Conservation (phyloP, 306 rosid genomes). For the Glycine soja region DNA sequence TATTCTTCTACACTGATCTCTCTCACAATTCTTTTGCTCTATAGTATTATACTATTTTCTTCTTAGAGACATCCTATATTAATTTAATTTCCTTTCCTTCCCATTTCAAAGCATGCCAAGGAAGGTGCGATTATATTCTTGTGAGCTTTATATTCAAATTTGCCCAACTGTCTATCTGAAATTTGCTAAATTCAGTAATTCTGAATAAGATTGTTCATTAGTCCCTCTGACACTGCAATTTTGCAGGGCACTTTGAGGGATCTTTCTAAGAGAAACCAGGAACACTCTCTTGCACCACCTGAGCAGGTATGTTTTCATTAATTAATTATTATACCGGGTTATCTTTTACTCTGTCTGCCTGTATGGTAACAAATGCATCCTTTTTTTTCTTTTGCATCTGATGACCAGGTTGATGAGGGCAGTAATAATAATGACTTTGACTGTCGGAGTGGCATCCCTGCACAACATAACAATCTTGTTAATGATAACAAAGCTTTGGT, state of each 20-base stretch:
- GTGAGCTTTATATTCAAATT: background rate
- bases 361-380: slow-evolving; percentile 16
- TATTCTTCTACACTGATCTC: background rate
- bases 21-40: background rate
- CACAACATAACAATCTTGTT: slow-evolving; percentile 54
- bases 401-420: slow-evolving; percentile 68
- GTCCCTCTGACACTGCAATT: slow-evolving; percentile 27
- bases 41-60: slow-evolving; percentile 8
- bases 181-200: slow-evolving; percentile 8
- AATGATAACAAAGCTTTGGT: slow-evolving; percentile 66
- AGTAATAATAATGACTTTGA: slow-evolving; percentile 53
- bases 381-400: slow-evolving; percentile 1
- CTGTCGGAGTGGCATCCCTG: slow-evolving; percentile 53
- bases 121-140: slow-evolving; percentile 19
- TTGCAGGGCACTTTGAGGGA: slow-evolving; percentile 87
- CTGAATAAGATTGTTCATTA: background rate
- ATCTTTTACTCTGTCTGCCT: slow-evolving; percentile 14
- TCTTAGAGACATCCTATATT: slow-evolving; percentile 4
- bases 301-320: slow-evolving; percentile 59
- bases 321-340: slow-evolving; percentile 6
- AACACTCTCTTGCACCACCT: slow-evolving; percentile 53
- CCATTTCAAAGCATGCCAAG: slow-evolving; percentile 3
- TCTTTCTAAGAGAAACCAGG: slow-evolving; percentile 78
- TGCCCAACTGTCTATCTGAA: slow-evolving; percentile 32
- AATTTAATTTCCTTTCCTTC: slow-evolving; percentile 7